Evolutionary conservation across 352 stramenopile species (phyloP).

Genomic region (Phytopythium litorale): DNA sequence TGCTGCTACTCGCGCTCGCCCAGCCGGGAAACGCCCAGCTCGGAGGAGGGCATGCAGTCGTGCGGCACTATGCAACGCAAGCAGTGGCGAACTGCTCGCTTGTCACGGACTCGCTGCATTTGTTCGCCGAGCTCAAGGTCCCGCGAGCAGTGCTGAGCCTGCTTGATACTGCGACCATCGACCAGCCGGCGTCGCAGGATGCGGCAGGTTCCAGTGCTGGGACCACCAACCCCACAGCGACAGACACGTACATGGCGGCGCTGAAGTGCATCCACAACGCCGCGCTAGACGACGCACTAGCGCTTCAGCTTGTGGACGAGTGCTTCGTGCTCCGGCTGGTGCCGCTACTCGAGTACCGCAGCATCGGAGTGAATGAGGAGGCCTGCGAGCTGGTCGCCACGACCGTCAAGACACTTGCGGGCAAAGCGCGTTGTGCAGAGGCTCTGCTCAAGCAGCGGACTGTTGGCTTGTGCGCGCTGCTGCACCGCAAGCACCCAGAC

Average conservation of each 20-base stretch:
- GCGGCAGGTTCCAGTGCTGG: background rate
- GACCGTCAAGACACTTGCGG: slow-evolving; percentile 42
- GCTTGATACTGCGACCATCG: slow-evolving; percentile 28
- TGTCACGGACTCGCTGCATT: slow-evolving; percentile 64
- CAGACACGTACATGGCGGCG: slow-evolving; percentile 61
- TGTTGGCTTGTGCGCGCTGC: slow-evolving; percentile 50
- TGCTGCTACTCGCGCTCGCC: slow-evolving; percentile 54
- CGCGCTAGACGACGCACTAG: slow-evolving; percentile 52
- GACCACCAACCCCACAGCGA: background rate
- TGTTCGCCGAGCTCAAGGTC: slow-evolving; percentile 69
- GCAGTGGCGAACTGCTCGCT: slow-evolving; percentile 74
- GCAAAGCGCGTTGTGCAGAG: slow-evolving; percentile 44
- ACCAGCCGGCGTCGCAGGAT: background rate
- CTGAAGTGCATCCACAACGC: slow-evolving; percentile 71
- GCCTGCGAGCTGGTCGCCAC: slow-evolving; percentile 39
- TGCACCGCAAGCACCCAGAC: slow-evolving; percentile 36
- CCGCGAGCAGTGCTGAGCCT: slow-evolving; percentile 40
- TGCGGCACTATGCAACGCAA: slow-evolving; percentile 62
- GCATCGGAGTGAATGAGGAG: slow-evolving; percentile 28
- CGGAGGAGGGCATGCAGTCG: slow-evolving; percentile 32
- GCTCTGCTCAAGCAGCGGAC: slow-evolving; percentile 39
- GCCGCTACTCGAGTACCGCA: slow-evolving; percentile 40
- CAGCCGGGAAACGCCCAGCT: slow-evolving; percentile 31
- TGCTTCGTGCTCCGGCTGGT: slow-evolving; percentile 35
- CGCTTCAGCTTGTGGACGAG: slow-evolving; percentile 55